A percentile compares a stretch with the other conserved stretches of the same genome.
These are phyloP conservation scores for Erodium chrysanthum DNA, from an alignment of 441 rosid genomes.

Conservation along the genomic window DNA sequence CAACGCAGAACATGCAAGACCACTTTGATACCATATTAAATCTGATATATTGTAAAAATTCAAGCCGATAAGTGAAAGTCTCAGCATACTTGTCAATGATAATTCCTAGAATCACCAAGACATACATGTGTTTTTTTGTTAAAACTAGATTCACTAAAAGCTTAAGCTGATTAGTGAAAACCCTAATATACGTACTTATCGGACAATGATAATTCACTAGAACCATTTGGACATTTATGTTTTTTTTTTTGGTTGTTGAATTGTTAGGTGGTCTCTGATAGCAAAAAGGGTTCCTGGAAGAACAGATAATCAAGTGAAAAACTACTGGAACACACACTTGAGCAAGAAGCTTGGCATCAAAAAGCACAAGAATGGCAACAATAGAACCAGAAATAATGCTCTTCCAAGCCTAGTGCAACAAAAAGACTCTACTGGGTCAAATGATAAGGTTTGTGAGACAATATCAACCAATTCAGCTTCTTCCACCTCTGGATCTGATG, in stretches of 20 bases:
- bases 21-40: too few relatives aligned
- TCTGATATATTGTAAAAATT: too few relatives aligned
- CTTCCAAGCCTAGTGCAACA: neutral
- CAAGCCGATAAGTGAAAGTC: too few relatives aligned
- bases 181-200: too few relatives aligned
- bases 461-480: neutral
- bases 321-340: conserved; percentile 74
- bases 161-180: too few relatives aligned
- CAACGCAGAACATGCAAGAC: too few relatives aligned
- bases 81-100: too few relatives aligned
- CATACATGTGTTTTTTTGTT: too few relatives aligned
- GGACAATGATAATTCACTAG: too few relatives aligned
- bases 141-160: too few relatives aligned
- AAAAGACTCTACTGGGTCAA: neutral
- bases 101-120: too few relatives aligned
- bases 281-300: conserved; percentile 74
- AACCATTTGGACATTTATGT: too few relatives aligned
- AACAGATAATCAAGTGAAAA: conserved; percentile 81
- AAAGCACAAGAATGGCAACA: conserved; percentile 14
- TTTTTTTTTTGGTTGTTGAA: neutral
- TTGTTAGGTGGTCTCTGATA: conserved; percentile 65
- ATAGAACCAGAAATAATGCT: conserved; percentile 14
- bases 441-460: neutral
- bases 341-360: conserved; percentile 43
- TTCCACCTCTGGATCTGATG: neutral